Percentiles rank a stretch among this genome's conserved stretches.
Conservation (phyloP, 2,329 filamentous ascomycete species). For the Nemania sp. region DNA sequence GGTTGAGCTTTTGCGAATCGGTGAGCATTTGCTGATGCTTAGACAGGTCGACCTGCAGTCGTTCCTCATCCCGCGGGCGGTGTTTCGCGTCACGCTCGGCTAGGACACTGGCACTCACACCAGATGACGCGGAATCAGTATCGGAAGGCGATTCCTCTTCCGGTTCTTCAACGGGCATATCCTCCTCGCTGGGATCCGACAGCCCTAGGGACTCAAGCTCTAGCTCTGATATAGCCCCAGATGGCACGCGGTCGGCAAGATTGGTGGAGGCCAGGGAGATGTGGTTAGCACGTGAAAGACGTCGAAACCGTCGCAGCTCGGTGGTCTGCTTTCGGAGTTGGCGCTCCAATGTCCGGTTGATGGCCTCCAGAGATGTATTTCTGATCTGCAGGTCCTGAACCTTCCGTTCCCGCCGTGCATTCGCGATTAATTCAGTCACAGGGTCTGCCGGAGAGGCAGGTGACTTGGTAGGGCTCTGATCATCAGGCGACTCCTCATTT, state of each 20-base stretch:
- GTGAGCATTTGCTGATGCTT: slow-evolving; percentile 88
- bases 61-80: slow-evolving; percentile 76
- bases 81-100: slow-evolving; percentile 55
- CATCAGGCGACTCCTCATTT: slow-evolving; percentile 40
- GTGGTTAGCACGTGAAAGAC: slow-evolving; percentile 81
- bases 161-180: slow-evolving; percentile 46
- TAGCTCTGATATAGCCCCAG: slow-evolving; percentile 48
- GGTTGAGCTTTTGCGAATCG: slow-evolving; percentile 94
- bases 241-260: slow-evolving; percentile 50
- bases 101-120: slow-evolving; percentile 47
- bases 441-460: slow-evolving; percentile 60
- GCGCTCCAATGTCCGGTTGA: slow-evolving; percentile 89
- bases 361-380: slow-evolving; percentile 91
- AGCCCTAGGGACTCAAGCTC: slow-evolving; percentile 51
- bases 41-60: slow-evolving; percentile 80
- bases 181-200: slow-evolving; percentile 57
- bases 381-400: slow-evolving; percentile 96
- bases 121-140: slow-evolving; percentile 45
- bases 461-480: slow-evolving; percentile 62
- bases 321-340: slow-evolving; percentile 90
- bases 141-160: slow-evolving; percentile 57
- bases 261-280: slow-evolving; percentile 64
- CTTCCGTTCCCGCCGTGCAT: slow-evolving; percentile 88
- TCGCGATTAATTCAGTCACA: slow-evolving; percentile 78
- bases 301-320: slow-evolving; percentile 81